Evolutionary conservation across 306 rosid genomes (phyloP), one percentile per base, ranked within the genome.

Genomic region (Quercus rubra): DNA sequence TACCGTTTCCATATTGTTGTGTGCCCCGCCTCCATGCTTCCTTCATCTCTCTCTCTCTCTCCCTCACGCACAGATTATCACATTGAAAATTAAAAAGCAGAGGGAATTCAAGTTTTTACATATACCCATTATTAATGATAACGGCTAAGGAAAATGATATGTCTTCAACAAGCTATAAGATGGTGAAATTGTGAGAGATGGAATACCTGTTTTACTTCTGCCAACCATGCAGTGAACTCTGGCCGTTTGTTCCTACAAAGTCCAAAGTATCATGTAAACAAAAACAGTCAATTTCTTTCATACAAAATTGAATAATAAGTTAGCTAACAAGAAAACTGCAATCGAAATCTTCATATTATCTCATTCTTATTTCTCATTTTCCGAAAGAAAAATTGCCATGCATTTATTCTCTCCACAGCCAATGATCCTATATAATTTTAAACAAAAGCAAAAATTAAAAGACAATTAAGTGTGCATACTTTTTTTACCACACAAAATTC

Each of bases 191-290:
- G 55, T 55, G 49, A 30, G 74, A 76, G 86, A 79, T 33, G 70
- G 80, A 66, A 74, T 71, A 95, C 99, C 96, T 90, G 90, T 83
- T 93, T 95, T 11, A 95, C 92, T 89, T 95, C 99, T 23, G 87
- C 79, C 84, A 95, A 88, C 99, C 98, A 95, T 43, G 99, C 99
- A 83, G 98, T 93, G 86, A 95, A 95, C 83, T 95, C 97, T 9
- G 98, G 99, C 70, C 99, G 92, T 77, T 95, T 95, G 81, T 70
- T 95, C 99, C 99, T 95, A 83, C 33, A 84, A 74, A 49, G 85
- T 51, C 69, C 72, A 67, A 51, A 80, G 73, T 58, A 78, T 82
- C 79, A 76, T 51, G 68, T 77, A 76, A 64, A 10, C 10, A 5
- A 5, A 49, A 62, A 27, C 14, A 18, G 68, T 5, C 35, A 61